phyloP scores from a whole-genome alignment of 495 filamentous ascomycete species.

The Xylaria palmicola region DNA sequence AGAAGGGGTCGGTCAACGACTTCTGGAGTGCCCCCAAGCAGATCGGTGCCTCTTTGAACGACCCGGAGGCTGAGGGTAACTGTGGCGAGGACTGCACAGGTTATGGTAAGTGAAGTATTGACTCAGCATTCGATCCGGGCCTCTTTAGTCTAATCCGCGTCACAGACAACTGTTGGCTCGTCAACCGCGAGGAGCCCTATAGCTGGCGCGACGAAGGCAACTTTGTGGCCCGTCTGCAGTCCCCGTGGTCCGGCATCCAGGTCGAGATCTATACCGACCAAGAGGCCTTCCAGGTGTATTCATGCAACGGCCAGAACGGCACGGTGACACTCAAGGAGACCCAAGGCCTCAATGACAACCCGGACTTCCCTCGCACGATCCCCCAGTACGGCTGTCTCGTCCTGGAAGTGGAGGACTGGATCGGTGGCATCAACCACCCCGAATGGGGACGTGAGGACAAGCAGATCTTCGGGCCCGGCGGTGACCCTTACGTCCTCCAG shows the following conservation, averaged over 20 bases:
- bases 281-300: conserved; percentile 76
- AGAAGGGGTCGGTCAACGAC: conserved; percentile 64
- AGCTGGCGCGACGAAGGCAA: conserved; percentile 54
- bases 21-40: conserved; percentile 74
- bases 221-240: conserved; percentile 62
- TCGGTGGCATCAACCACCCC: conserved; percentile 78
- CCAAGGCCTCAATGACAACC: conserved; percentile 52
- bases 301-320: conserved; percentile 71
- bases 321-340: conserved; percentile 60
- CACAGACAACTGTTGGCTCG: conserved; percentile 53
- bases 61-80: conserved; percentile 54
- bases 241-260: conserved; percentile 67
- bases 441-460: conserved; percentile 65
- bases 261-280: conserved; percentile 74
- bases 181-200: conserved; percentile 45
- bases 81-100: conserved; percentile 75
- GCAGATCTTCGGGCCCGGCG: conserved; percentile 65
- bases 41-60: conserved; percentile 63
- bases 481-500: conserved; percentile 60
- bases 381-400: conserved; percentile 73
- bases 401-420: conserved; percentile 70
- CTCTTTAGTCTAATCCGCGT: neutral
- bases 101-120: conserved; percentile 65
- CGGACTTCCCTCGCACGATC: conserved; percentile 45
- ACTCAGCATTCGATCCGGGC: neutral